A percentile compares a stretch with the other conserved stretches of the same genome.
These are phyloP conservation scores for Saccharum spontaneum DNA, from an alignment of 176 grass and related monocot species.

Conservation along the genomic window DNA sequence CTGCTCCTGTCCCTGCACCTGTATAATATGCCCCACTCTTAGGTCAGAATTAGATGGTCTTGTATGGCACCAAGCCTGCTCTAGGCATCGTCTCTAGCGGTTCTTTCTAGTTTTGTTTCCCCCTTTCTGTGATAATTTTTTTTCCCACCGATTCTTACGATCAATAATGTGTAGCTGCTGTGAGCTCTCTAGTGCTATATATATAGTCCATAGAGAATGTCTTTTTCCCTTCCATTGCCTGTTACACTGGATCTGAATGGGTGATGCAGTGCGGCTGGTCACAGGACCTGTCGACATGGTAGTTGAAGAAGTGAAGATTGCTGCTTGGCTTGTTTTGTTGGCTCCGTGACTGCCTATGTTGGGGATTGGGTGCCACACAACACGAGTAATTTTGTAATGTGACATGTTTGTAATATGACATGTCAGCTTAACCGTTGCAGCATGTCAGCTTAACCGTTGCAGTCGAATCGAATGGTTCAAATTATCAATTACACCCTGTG, in stretches of 20 bases:
- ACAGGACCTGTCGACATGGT: background rate
- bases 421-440: background rate
- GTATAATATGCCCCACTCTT: background rate
- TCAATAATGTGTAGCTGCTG: slow-evolving; percentile 14
- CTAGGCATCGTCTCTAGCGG: background rate
- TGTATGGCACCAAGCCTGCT: background rate
- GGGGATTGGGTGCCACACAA: background rate
- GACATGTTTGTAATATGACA: no score
- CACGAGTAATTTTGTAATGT: background rate
- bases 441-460: background rate
- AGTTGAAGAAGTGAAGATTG: background rate
- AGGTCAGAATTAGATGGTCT: background rate
- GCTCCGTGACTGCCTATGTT: background rate
- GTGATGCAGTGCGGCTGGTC: background rate
- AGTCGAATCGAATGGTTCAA: background rate
- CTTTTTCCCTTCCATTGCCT: background rate
- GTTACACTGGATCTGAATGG: background rate
- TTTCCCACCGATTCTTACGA: background rate
- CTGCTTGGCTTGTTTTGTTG: background rate
- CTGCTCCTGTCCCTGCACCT: background rate
- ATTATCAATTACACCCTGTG: background rate
- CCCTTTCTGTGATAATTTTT: background rate
- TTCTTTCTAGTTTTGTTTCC: background rate
- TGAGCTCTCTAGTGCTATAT: background rate
- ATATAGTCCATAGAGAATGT: background rate